Conservation (phyloP, 495 filamentous ascomycete species). For the Podospora pseudoanserina region DNA sequence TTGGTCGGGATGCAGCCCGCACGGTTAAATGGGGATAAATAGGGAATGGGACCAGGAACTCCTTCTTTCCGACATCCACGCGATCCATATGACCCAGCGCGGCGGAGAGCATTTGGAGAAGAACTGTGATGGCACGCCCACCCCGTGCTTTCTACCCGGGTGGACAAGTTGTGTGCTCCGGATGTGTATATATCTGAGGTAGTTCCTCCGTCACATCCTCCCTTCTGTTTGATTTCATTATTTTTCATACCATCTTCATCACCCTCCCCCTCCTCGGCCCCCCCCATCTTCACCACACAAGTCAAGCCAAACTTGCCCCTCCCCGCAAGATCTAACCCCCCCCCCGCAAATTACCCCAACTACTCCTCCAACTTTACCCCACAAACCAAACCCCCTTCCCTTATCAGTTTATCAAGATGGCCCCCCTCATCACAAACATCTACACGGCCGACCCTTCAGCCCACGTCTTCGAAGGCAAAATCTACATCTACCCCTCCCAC, state of each 20-base stretch:
- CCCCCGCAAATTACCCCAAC: conserved; percentile 5
- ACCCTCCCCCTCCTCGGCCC: not conserved
- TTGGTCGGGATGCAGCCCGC: conserved; percentile 21
- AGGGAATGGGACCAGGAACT: conserved; percentile 22
- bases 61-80: conserved; percentile 25
- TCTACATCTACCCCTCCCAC: conserved; percentile 67
- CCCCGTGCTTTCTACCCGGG: not conserved
- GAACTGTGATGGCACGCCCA: not conserved
- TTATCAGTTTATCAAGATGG: conserved; percentile 26
- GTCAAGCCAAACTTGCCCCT: not conserved
- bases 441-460: conserved; percentile 70
- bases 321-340: conserved; percentile 2
- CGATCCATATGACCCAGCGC: conserved; percentile 22
- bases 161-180: not conserved
- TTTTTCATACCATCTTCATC: not conserved
- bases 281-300: not conserved
- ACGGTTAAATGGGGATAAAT: conserved; percentile 53
- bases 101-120: conserved; percentile 6
- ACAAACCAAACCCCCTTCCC: not conserved
- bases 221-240: conserved; percentile 8
- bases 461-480: conserved; percentile 57
- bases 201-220: conserved; percentile 1
- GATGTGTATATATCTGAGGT: conserved; percentile 13
- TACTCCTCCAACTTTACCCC: conserved; percentile 13
- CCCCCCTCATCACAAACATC: conserved; percentile 59